phyloP scores from a whole-genome alignment of 176 grass and related monocot species.

The Leersia perrieri region DNA sequence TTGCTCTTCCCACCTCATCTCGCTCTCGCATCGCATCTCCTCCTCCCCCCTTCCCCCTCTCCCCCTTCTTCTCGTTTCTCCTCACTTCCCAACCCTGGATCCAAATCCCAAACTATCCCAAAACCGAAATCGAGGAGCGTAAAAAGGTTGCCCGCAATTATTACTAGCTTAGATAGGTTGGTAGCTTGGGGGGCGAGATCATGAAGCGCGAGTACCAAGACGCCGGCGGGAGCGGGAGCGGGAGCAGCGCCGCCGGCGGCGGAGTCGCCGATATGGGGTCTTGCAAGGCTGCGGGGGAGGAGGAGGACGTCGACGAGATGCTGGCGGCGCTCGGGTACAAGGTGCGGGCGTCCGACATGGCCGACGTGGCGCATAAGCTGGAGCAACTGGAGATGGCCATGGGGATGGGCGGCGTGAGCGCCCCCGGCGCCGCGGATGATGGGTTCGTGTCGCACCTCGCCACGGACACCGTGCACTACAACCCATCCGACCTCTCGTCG shows the following conservation, averaged over 20 bases:
- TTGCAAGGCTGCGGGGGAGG: constrained; percentile 30
- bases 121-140: constrained; percentile 30
- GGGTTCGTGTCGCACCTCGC: constrained; percentile 56
- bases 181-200: background rate
- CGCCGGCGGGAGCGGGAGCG: constrained; percentile 32
- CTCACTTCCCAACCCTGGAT: constrained; percentile 35
- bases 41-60: background rate
- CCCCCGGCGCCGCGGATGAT: constrained; percentile 31
- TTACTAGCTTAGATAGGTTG: constrained; percentile 5
- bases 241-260: background rate
- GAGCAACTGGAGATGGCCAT: constrained; percentile 99
- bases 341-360: constrained; percentile 93
- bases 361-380: constrained; percentile 93
- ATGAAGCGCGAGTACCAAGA: constrained; percentile 94
- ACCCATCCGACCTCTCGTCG: constrained; percentile 76
- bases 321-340: constrained; percentile 94
- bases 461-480: constrained; percentile 82
- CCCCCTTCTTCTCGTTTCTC: background rate
- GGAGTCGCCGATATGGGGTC: background rate
- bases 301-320: constrained; percentile 81
- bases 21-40: background rate
- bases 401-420: constrained; percentile 47
- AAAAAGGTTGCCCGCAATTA: constrained; percentile 34
- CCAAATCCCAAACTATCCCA: constrained; percentile 48
- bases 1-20: background rate